Percentiles rank a stretch among this genome's conserved stretches.
Conservation (phyloP, 805 yeast species). For the Kodamaea laetipori region DNA sequence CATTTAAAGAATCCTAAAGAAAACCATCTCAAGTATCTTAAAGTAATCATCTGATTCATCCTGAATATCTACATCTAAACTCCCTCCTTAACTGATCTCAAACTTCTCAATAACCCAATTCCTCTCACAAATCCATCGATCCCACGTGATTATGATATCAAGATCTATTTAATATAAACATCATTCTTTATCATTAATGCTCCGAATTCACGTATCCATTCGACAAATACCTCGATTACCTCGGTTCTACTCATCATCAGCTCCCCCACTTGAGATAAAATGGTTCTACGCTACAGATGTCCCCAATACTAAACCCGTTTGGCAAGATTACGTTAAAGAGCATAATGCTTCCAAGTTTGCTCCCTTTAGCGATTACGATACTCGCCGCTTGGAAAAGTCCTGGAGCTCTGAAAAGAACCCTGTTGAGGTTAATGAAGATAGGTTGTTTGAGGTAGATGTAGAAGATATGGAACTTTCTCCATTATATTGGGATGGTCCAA, state of each 20-base stretch:
- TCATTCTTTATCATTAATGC: constrained; percentile 10
- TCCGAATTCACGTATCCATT: neutral
- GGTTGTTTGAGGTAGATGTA: constrained; percentile 72
- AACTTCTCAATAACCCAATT: too few relatives aligned
- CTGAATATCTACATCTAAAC: too few relatives aligned
- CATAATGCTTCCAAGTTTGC: constrained; percentile 59
- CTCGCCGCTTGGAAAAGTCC: constrained; percentile 56
- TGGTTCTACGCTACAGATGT: constrained; percentile 89
- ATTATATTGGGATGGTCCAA: constrained; percentile 86
- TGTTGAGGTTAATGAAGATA: constrained; percentile 79
- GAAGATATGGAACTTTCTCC: constrained; percentile 58
- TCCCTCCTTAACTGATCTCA: too few relatives aligned
- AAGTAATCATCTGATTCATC: too few relatives aligned
- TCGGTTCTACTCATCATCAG: neutral
- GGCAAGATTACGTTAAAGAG: constrained; percentile 53
- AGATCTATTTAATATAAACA: too few relatives aligned
- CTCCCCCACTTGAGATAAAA: constrained; percentile 21
- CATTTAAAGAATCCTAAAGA: too few relatives aligned
- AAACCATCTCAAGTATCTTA: too few relatives aligned
- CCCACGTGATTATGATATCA: too few relatives aligned
- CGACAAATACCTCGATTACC: neutral
- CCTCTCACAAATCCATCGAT: too few relatives aligned
- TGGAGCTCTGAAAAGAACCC: constrained; percentile 24
- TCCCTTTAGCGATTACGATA: constrained; percentile 68
- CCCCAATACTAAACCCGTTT: constrained; percentile 68